Percentiles rank a stretch among this genome's conserved stretches.
phyloP scores from a whole-genome alignment of 176 grass and related monocot genomes.

The Luzula sylvatica region DNA sequence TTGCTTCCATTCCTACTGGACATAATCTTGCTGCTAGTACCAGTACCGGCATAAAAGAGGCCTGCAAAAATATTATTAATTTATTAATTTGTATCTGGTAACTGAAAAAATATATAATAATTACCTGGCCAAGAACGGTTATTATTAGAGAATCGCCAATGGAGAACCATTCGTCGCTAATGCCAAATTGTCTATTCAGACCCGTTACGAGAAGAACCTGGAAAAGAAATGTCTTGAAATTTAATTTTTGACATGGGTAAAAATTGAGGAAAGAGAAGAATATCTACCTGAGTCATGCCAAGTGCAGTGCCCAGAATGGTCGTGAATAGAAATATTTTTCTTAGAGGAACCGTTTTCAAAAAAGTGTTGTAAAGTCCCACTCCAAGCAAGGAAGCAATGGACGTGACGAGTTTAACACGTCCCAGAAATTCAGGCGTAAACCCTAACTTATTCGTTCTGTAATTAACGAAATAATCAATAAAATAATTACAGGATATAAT shows the following conservation, averaged over 20 bases:
- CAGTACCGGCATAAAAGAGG: constrained; percentile 93
- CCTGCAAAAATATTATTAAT: constrained; percentile 38
- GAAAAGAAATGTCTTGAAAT: constrained; percentile 13
- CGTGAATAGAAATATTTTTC: constrained; percentile 73
- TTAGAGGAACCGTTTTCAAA: constrained; percentile 73
- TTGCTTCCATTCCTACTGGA: constrained; percentile 74
- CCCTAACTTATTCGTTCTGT: constrained; percentile 86
- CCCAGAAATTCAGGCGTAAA: constrained; percentile 97
- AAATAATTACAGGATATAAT: not conserved
- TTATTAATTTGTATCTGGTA: not conserved
- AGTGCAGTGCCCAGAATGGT: constrained; percentile 69
- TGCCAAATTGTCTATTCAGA: constrained; percentile 57
- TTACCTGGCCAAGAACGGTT: constrained; percentile 89
- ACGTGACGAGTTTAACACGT: constrained; percentile 77
- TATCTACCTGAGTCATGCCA: constrained; percentile 84
- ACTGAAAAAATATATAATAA: not conserved
- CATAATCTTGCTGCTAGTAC: constrained; percentile 82
- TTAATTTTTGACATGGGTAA: constrained; percentile 19
- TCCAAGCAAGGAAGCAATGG: constrained; percentile 83
- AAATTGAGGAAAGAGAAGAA: constrained; percentile 13
- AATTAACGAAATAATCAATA: constrained; percentile 25
- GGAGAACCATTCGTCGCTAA: constrained; percentile 93
- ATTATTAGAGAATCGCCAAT: constrained; percentile 93
- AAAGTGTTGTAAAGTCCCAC: constrained; percentile 76
- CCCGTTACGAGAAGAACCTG: constrained; percentile 87